Conservation (phyloP, 75 land plant species). For the Sequoia sempervirens region DNA sequence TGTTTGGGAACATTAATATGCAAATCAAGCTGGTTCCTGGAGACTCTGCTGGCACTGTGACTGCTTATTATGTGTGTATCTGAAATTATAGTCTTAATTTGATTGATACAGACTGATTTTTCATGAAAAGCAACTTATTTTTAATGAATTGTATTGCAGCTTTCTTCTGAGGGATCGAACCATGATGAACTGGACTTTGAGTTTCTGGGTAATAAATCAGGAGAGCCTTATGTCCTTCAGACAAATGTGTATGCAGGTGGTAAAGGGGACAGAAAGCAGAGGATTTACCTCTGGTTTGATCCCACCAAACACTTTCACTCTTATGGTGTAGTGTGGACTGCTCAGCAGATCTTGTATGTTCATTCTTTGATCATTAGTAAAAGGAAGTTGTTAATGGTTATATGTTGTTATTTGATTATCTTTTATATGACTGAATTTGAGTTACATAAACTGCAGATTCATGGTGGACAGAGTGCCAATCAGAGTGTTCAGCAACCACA, state of each 20-base stretch:
- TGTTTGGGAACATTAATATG: slow-evolving; percentile 70
- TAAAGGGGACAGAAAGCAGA: slow-evolving; percentile 57
- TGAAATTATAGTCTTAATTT: not conserved
- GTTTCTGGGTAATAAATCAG: too few relatives aligned
- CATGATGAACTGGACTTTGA: not conserved
- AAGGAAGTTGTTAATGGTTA: too few relatives aligned
- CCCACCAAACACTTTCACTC: slow-evolving; percentile 55
- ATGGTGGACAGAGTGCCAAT: too few relatives aligned
- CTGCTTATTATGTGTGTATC: slow-evolving; percentile 41
- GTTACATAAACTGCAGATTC: too few relatives aligned
- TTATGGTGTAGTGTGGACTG: slow-evolving; percentile 54
- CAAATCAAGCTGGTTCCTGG: slow-evolving; percentile 63
- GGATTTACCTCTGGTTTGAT: slow-evolving; percentile 76
- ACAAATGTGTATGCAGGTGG: slow-evolving; percentile 30
- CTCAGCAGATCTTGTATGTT: not conserved
- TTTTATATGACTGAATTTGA: too few relatives aligned
- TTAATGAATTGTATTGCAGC: not conserved
- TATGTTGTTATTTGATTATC: too few relatives aligned
- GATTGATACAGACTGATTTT: not conserved
- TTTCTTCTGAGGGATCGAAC: not conserved
- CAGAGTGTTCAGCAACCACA: too few relatives aligned
- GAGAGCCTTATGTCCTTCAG: too few relatives aligned
- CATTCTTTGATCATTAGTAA: too few relatives aligned
- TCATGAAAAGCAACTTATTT: not conserved
- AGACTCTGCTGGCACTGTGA: slow-evolving; percentile 58